Evolutionary conservation across 257 asterid species (phyloP), one percentile per base, ranked within the genome.

Genomic region (Fraxinus quadrangulata): DNA sequence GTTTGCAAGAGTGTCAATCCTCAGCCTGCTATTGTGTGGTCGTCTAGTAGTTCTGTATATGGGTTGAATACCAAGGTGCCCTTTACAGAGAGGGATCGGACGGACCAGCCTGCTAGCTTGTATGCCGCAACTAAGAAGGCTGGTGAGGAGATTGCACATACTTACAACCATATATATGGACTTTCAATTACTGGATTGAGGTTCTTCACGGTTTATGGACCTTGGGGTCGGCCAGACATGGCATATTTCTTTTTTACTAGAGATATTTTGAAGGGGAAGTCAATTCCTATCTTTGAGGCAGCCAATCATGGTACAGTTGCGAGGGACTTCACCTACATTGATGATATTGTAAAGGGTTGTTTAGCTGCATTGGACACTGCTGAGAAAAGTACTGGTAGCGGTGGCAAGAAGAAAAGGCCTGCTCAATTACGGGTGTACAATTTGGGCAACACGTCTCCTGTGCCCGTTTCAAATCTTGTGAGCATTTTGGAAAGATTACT

Each of bases 191-290:
- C 99, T 2, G 99, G 99, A 21, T 85, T 94, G 90, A 86, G 99
- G 30, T 94, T 94, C 67, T 94, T 94, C 85, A 94, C 99, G 5
- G 99, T 94, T 54, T 94, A 94, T 70, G 99, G 99, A 45, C 98
- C 99, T 0, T 95, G 98, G 98, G 99, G 99, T 71, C 86, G 99
- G 88, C 99, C 99, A 23, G 99, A 95, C 40, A 95, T 95, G 99
- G 99, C 99, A 0, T 95, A 95, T 81, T 95, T 92, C 96, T 95
- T 95, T 69, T 94, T 95, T 59, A 93, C 94, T 0, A 88, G 81
- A 84, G 99, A 94, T 84, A 92, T 94, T 13, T 84, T 94, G 96
- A 94, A 88, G 85, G 97, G 97, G 47, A 94, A 92, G 75, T 81
- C 96, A 1, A 92, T 95, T 70, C 89, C 90, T 5, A 89, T 95